These are phyloP conservation scores for Saccharomycopsis microspora DNA, from an alignment of 805 yeast genomes.

Conservation along the genomic window DNA sequence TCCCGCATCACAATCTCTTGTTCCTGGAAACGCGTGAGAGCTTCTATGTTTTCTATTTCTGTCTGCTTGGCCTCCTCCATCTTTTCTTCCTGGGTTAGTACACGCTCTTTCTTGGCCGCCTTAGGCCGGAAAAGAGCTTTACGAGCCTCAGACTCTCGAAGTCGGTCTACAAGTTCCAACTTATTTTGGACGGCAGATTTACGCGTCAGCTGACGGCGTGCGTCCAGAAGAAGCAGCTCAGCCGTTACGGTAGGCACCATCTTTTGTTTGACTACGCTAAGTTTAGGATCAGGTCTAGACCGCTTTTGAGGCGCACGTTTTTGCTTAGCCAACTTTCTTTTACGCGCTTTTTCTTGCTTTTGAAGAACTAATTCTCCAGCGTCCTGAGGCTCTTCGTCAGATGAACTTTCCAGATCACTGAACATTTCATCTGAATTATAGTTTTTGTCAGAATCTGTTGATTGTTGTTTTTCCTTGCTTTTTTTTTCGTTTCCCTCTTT, in stretches of 20 bases:
- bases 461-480: background rate
- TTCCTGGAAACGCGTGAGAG: conserved; percentile 69
- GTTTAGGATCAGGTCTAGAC: background rate
- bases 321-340: conserved; percentile 21
- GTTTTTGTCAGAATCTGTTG: background rate
- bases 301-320: conserved; percentile 24
- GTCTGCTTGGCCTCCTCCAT: conserved; percentile 80
- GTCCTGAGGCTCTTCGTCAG: conserved; percentile 22
- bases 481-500: background rate
- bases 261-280: conserved; percentile 21
- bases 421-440: conserved; percentile 13
- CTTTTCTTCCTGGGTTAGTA: conserved; percentile 58
- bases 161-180: conserved; percentile 61
- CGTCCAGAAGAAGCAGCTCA: conserved; percentile 37
- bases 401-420: conserved; percentile 13
- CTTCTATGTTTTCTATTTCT: conserved; percentile 61
- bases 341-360: conserved; percentile 20
- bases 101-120: conserved; percentile 17
- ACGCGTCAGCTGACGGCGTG: conserved; percentile 68
- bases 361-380: conserved; percentile 32
- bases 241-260: conserved; percentile 21
- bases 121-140: conserved; percentile 31
- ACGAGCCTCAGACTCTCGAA: conserved; percentile 59
- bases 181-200: conserved; percentile 70
- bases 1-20: conserved; percentile 76